A percentile compares a stretch with the other conserved stretches of the same genome.
These are phyloP conservation scores for Dysphania ambrosioides DNA, from an alignment of 148 eudicot genomes.

Conservation along the genomic window DNA sequence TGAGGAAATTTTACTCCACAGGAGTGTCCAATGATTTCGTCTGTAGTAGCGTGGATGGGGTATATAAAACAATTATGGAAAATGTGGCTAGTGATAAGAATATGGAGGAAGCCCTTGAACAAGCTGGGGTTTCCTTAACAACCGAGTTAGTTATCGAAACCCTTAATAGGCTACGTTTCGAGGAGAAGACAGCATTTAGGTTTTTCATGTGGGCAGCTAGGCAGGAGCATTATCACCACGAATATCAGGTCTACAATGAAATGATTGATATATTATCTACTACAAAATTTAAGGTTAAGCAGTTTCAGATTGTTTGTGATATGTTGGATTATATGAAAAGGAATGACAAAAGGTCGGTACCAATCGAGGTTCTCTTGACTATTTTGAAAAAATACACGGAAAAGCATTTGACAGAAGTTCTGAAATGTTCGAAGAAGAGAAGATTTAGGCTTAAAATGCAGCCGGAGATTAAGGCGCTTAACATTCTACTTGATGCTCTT, in stretches of 20 bases:
- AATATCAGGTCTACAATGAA: conserved; percentile 60
- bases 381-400: conserved; percentile 70
- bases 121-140: conserved; percentile 36
- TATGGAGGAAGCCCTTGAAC: conserved; percentile 55
- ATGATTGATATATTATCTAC: conserved; percentile 86
- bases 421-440: conserved; percentile 85
- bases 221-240: conserved; percentile 65
- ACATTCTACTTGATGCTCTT: conserved; percentile 77
- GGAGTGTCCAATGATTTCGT: conserved; percentile 1
- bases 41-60: conserved; percentile 31
- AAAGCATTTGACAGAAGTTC: conserved; percentile 66
- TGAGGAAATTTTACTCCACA: conserved; percentile 8
- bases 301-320: conserved; percentile 74
- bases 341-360: conserved; percentile 54
- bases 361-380: conserved; percentile 55
- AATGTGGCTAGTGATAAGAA: conserved; percentile 33
- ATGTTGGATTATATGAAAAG: conserved; percentile 88
- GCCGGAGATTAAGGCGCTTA: conserved; percentile 76
- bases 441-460: conserved; percentile 59
- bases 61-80: conserved; percentile 40
- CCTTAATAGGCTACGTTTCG: conserved; percentile 54
- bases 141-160: conserved; percentile 57
- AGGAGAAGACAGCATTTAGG: conserved; percentile 81
- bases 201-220: conserved; percentile 89
- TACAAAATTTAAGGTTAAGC: conserved; percentile 68